phyloP scores from a whole-genome alignment of 2,329 filamentous ascomycete genomes.

The Penicillium sp. region DNA sequence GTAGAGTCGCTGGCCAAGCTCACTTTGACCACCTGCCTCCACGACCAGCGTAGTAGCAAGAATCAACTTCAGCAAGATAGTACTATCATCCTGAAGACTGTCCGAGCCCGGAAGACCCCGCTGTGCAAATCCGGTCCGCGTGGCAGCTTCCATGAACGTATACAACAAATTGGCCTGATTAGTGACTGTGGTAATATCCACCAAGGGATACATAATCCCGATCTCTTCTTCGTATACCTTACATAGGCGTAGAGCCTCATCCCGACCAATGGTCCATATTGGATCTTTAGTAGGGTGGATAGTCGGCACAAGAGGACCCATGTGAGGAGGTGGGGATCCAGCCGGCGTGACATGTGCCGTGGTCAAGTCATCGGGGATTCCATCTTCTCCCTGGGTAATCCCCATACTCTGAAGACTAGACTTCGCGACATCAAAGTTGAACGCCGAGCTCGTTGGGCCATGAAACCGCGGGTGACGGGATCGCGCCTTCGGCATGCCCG shows the following conservation, averaged over 20 bases:
- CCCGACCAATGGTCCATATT: slow-evolving; percentile 75
- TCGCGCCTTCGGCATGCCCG: slow-evolving; percentile 51
- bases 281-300: slow-evolving; percentile 68
- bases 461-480: slow-evolving; percentile 70
- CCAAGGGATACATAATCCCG: slow-evolving; percentile 87
- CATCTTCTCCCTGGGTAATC: slow-evolving; percentile 67
- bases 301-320: slow-evolving; percentile 35
- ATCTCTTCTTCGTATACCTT: slow-evolving; percentile 86
- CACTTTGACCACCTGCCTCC: slow-evolving; percentile 78
- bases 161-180: slow-evolving; percentile 71
- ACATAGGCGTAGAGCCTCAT: slow-evolving; percentile 80
- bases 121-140: slow-evolving; percentile 62
- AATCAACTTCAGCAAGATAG: slow-evolving; percentile 79
- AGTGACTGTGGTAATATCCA: slow-evolving; percentile 74
- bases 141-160: slow-evolving; percentile 72
- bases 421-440: slow-evolving; percentile 84
- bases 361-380: slow-evolving; percentile 61
- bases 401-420: slow-evolving; percentile 89
- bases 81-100: slow-evolving; percentile 64
- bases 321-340: slow-evolving; percentile 47
- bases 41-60: slow-evolving; percentile 77
- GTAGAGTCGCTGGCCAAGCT: slow-evolving; percentile 73
- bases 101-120: slow-evolving; percentile 59
- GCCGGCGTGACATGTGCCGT: slow-evolving; percentile 59
- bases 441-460: slow-evolving; percentile 82